Percentiles rank a stretch among this genome's conserved stretches.
Conservation (phyloP, 176 grass and related monocot genomes). For the Bromus sterilis region DNA sequence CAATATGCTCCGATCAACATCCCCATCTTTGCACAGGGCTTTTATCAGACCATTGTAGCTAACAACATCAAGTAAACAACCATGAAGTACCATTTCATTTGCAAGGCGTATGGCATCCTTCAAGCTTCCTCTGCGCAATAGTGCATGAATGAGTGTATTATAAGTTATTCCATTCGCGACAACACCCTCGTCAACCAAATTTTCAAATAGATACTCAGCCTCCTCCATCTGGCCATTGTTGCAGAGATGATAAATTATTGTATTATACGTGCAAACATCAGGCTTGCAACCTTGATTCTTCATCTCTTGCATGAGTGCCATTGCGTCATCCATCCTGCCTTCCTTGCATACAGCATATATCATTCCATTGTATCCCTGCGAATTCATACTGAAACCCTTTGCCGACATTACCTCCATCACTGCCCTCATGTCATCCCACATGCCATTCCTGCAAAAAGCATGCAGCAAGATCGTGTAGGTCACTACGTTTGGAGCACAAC, state of each 20-base stretch:
- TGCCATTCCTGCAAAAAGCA: constrained; percentile 58
- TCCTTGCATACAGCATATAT: constrained; percentile 78
- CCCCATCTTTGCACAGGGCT: constrained; percentile 70
- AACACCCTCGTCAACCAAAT: constrained; percentile 61
- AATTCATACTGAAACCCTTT: constrained; percentile 57
- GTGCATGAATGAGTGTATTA: constrained; percentile 71
- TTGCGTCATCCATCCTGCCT: constrained; percentile 46
- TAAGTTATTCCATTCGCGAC: constrained; percentile 75
- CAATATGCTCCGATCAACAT: constrained; percentile 41
- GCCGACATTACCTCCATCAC: constrained; percentile 51
- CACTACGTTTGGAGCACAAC: constrained; percentile 43
- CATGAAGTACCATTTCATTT: constrained; percentile 74
- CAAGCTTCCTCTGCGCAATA: constrained; percentile 49
- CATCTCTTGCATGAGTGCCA: constrained; percentile 66
- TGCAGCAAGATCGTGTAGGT: constrained; percentile 72
- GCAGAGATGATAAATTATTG: constrained; percentile 76
- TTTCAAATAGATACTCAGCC: constrained; percentile 51
- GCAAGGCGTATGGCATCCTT: constrained; percentile 55
- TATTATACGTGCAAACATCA: constrained; percentile 81
- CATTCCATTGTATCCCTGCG: constrained; percentile 74
- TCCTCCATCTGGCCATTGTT: constrained; percentile 50
- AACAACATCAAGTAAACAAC: constrained; percentile 62
- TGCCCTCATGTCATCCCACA: constrained; percentile 57
- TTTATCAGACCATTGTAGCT: constrained; percentile 90
- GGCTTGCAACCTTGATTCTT: constrained; percentile 60